phyloP scores from a whole-genome alignment of 371 early-diverging fungal genomes.

The Chytridium lagenaria region DNA sequence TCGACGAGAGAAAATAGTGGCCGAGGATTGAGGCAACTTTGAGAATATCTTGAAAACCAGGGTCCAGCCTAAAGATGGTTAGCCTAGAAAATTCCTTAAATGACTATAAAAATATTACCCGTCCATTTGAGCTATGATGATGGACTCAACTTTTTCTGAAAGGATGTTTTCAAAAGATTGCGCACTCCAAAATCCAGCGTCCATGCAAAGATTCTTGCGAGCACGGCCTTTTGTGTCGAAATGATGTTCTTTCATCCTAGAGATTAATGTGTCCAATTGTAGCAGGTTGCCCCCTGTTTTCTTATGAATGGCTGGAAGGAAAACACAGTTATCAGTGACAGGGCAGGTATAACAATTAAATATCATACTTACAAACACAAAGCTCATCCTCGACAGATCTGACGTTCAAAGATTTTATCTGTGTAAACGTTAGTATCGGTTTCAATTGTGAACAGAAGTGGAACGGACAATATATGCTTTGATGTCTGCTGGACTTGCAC shows the following conservation, averaged over 20 bases:
- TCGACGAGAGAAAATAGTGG: constrained; percentile 14
- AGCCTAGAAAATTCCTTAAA: not conserved
- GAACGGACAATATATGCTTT: not conserved
- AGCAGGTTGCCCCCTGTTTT: not conserved
- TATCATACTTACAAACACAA: too few relatives aligned
- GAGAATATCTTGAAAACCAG: not conserved
- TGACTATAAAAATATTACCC: not conserved
- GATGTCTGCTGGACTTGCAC: not conserved
- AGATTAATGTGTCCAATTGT: not conserved
- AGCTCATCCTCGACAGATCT: too few relatives aligned
- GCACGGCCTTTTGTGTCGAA: not conserved
- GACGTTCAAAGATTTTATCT: too few relatives aligned
- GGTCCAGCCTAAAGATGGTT: constrained; percentile 6
- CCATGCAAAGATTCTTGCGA: too few relatives aligned
- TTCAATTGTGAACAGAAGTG: too few relatives aligned
- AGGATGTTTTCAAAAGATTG: not conserved
- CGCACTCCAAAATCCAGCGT: not conserved
- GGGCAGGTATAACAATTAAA: too few relatives aligned
- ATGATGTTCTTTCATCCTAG: not conserved
- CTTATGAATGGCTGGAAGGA: not conserved
- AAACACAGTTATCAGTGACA: too few relatives aligned
- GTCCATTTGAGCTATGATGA: not conserved
- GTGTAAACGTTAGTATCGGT: too few relatives aligned
- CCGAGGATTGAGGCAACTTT: not conserved
- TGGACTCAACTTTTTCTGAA: not conserved